A percentile compares a stretch with the other conserved stretches of the same genome.
phyloP scores from a whole-genome alignment of 1,284 basidiomycete species.

The Cutaneotrichosporon cyanovorans region DNA sequence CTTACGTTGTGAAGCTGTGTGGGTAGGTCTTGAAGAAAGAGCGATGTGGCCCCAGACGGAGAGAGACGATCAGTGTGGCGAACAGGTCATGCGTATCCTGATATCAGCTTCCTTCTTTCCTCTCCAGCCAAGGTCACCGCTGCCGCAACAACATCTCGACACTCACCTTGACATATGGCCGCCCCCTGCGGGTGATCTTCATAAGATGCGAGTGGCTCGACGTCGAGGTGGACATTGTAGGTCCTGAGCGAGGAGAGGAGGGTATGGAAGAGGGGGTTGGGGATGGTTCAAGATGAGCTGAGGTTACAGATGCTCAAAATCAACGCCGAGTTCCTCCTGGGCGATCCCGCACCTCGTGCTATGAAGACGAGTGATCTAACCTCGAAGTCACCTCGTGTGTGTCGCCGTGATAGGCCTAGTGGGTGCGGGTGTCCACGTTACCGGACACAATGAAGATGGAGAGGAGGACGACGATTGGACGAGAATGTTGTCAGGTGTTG shows the following conservation, averaged over 20 bases:
- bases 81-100: conserved; percentile 98
- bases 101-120: not conserved
- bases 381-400: too few species aligned
- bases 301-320: not conserved
- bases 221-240: conserved; percentile 19
- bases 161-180: conserved; percentile 84
- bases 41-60: conserved; percentile 79
- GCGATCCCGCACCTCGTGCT: too few species aligned
- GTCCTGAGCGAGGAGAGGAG: not conserved
- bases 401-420: too few species aligned
- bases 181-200: conserved; percentile 90
- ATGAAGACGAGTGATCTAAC: too few species aligned
- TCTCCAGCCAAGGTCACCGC: too few species aligned
- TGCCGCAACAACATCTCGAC: too few species aligned
- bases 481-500: too few species aligned
- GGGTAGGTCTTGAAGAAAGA: conserved; percentile 93
- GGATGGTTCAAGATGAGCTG: not conserved
- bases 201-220: conserved; percentile 70
- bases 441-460: too few species aligned
- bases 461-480: too few species aligned
- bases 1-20: conserved; percentile 92
- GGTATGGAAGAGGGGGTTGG: not conserved
- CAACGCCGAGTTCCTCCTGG: too few species aligned
- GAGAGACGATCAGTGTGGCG: conserved; percentile 89
- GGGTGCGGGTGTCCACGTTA: too few species aligned